phyloP scores from a whole-genome alignment of 768 basidiomycete genomes.

The Termitomyces sp. region DNA sequence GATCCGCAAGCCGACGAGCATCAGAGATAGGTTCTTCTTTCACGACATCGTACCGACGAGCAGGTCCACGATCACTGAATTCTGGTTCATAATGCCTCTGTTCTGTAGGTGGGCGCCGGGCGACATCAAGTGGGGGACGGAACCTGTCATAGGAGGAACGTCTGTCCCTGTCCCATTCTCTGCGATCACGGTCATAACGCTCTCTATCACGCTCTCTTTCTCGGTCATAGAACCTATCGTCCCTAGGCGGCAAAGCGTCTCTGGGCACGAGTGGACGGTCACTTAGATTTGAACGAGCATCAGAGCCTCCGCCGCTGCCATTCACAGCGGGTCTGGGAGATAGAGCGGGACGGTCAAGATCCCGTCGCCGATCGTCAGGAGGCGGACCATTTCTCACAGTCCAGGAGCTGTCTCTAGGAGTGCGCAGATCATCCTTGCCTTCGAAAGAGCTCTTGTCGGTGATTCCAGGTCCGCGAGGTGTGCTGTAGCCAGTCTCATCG shows the following conservation, averaged over 20 bases:
- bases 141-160: constrained; percentile 25
- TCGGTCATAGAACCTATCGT: constrained; percentile 25
- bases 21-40: constrained; percentile 18
- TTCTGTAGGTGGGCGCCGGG: constrained; percentile 38
- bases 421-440: constrained; percentile 22
- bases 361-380: constrained; percentile 25
- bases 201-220: constrained; percentile 34
- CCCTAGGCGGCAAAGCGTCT: constrained; percentile 17
- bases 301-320: constrained; percentile 7
- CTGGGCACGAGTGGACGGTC: constrained; percentile 12
- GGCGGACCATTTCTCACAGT: constrained; percentile 18
- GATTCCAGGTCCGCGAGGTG: constrained; percentile 17
- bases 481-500: constrained; percentile 21
- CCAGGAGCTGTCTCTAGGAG: constrained; percentile 21
- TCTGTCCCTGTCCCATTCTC: constrained; percentile 27
- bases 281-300: constrained; percentile 11
- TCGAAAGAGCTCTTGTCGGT: constrained; percentile 19
- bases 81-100: constrained; percentile 42
- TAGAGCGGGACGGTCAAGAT: constrained; percentile 17
- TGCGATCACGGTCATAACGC: constrained; percentile 25
- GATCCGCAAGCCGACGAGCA: constrained; percentile 26
- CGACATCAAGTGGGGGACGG: constrained; percentile 19
- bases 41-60: constrained; percentile 17
- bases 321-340: constrained; percentile 12
- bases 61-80: constrained; percentile 21